phyloP scores from a whole-genome alignment of 106 monocot species.

The Cymbidium sinense region DNA sequence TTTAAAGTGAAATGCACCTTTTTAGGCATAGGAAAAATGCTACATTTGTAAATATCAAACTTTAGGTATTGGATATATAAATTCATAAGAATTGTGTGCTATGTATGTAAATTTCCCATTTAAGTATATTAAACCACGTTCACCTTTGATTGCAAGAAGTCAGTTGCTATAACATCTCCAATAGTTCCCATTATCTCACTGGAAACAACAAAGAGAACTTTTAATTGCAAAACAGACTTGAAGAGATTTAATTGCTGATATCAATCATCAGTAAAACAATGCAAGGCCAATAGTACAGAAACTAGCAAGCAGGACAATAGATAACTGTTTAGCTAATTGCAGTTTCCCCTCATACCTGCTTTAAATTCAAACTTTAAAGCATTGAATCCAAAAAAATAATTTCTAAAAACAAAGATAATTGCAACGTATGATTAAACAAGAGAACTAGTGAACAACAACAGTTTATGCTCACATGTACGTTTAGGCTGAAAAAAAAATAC shows the following conservation, averaged over 20 bases:
- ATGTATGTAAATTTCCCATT: no score
- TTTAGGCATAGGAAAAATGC: no score
- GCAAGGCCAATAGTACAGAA: neutral
- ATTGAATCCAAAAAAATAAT: neutral
- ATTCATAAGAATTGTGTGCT: no score
- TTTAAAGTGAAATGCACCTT: no score
- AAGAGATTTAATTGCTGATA: neutral
- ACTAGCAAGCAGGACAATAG: neutral
- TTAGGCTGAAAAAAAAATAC: neutral
- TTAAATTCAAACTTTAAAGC: neutral
- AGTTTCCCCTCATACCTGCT: neutral
- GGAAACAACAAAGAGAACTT: neutral
- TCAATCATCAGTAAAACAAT: neutral
- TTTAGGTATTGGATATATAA: no score
- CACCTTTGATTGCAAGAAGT: conserved; percentile 10
- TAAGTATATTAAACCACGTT: neutral
- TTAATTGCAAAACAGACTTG: neutral
- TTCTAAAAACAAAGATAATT: neutral
- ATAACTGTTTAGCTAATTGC: neutral
- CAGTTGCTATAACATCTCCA: conserved; percentile 6
- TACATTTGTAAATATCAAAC: no score
- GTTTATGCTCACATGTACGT: neutral
- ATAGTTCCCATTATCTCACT: conserved; percentile 15
- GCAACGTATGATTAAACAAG: neutral
- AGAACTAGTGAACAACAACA: neutral